These are phyloP conservation scores for Neurospora intermedia DNA, from an alignment of 495 filamentous ascomycete species.

Conservation along the genomic window DNA sequence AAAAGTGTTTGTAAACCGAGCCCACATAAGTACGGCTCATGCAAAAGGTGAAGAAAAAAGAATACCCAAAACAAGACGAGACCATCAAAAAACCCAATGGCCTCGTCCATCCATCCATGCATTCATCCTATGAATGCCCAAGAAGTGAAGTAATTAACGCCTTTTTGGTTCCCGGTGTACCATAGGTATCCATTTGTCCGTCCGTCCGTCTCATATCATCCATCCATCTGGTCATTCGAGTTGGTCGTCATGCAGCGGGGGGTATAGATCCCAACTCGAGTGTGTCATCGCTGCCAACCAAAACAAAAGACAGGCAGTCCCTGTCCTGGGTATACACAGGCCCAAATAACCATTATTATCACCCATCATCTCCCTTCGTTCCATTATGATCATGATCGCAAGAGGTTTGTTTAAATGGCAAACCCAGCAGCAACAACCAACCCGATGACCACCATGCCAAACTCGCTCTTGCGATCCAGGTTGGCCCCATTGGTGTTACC, in stretches of 20 bases:
- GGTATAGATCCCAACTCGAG: not conserved
- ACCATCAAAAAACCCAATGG: not conserved
- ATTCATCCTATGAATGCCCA: not conserved
- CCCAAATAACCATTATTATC: not conserved
- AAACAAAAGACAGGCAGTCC: not conserved
- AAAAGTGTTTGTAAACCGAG: not conserved
- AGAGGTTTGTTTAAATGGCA: conserved; percentile 23
- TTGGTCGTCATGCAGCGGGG: not conserved
- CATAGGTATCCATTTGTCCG: not conserved
- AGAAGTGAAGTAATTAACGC: not conserved
- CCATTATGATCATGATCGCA: not conserved
- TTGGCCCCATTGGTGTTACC: not conserved
- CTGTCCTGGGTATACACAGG: not conserved
- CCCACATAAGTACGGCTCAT: not conserved
- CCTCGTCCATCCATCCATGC: not conserved
- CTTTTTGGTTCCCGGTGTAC: not conserved
- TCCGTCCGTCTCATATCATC: not conserved
- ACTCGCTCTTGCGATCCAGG: conserved; percentile 1
- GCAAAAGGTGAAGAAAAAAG: not conserved
- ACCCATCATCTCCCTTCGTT: not conserved
- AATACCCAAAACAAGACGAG: not conserved
- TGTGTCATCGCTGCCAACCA: not conserved
- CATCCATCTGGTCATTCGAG: not conserved
- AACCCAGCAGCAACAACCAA: conserved; percentile 23
- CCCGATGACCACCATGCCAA: conserved; percentile 14